Conservation (phyloP, 1,139 yeast species). For the Pichia sp. region DNA sequence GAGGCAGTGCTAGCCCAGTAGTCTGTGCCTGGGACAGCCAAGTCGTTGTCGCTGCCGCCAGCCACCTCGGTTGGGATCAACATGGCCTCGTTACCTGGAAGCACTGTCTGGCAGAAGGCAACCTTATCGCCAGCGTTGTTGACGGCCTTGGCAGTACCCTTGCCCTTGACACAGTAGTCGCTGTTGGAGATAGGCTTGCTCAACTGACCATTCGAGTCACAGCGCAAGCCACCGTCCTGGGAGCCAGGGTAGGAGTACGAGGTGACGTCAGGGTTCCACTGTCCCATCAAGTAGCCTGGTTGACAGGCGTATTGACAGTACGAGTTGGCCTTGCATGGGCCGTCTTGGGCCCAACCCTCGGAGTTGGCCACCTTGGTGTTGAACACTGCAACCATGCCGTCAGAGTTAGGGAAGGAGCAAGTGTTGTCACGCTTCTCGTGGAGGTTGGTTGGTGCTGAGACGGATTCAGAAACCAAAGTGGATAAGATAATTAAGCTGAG, state of each 20-base stretch:
- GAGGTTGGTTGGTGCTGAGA: constrained; percentile 16
- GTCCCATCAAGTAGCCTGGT: constrained; percentile 76
- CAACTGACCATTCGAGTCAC: constrained; percentile 64
- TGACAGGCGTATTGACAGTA: constrained; percentile 90
- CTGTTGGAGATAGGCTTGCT: constrained; percentile 57
- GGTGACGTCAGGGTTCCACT: constrained; percentile 64
- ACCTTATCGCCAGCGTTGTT: constrained; percentile 53
- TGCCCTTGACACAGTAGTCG: constrained; percentile 70
- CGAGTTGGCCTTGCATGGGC: constrained; percentile 63
- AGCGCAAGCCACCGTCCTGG: constrained; percentile 75
- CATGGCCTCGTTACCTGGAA: constrained; percentile 94
- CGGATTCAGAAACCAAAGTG: constrained; percentile 11
- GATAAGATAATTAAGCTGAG: constrained; percentile 14
- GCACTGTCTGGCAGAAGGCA: constrained; percentile 87
- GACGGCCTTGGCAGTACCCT: constrained; percentile 61
- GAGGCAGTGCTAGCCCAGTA: constrained; percentile 65
- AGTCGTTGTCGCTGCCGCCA: constrained; percentile 41
- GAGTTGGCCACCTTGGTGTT: constrained; percentile 47
- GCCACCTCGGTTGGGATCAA: constrained; percentile 71
- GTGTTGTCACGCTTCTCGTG: constrained; percentile 33
- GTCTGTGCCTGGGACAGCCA: constrained; percentile 82
- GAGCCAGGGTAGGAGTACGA: constrained; percentile 64
- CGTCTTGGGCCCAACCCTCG: constrained; percentile 89
- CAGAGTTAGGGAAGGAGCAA: constrained; percentile 62
- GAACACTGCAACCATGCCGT: constrained; percentile 59